Conservation (phyloP, 2,329 filamentous ascomycete genomes). For the Monosporascus ibericus region DNA sequence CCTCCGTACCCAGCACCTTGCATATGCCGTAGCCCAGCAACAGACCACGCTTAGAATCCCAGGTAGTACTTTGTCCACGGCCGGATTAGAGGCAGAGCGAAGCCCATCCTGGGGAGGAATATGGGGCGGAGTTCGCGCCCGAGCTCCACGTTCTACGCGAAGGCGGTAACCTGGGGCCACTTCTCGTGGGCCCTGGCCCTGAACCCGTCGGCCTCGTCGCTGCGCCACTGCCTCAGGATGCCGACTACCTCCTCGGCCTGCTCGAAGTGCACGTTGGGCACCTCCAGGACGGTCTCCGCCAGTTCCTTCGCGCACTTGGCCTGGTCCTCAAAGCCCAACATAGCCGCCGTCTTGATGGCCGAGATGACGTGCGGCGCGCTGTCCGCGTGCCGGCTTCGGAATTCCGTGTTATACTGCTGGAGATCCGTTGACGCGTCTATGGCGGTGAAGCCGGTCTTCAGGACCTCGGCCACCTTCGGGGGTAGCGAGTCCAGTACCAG, state of each 20-base stretch:
- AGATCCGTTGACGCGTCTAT: slow-evolving; percentile 54
- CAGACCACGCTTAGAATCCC: too few species aligned
- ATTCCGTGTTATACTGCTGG: slow-evolving; percentile 60
- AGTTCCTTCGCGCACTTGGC: slow-evolving; percentile 54
- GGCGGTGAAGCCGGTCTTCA: slow-evolving; percentile 62
- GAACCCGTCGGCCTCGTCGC: slow-evolving; percentile 41
- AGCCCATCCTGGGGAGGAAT: too few species aligned
- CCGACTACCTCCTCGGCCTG: slow-evolving; percentile 39
- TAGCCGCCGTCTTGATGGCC: slow-evolving; percentile 51
- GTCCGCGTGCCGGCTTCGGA: slow-evolving; percentile 53
- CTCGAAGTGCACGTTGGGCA: slow-evolving; percentile 39
- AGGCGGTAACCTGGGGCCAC: slow-evolving; percentile 45
- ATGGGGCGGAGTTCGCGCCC: neutral
- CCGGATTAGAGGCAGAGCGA: too few species aligned
- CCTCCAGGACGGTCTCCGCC: slow-evolving; percentile 39
- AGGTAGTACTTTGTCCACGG: too few species aligned
- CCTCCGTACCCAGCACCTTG: neutral
- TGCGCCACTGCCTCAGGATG: slow-evolving; percentile 43
- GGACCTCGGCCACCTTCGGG: slow-evolving; percentile 59
- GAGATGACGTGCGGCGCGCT: slow-evolving; percentile 59
- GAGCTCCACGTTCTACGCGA: slow-evolving; percentile 24
- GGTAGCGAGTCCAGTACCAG: slow-evolving; percentile 53
- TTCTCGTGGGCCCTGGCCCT: slow-evolving; percentile 41
- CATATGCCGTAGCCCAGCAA: neutral
- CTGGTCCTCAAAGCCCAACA: slow-evolving; percentile 48